Evolutionary conservation across 805 yeast genomes (phyloP), one percentile per base, ranked within the genome.

Genomic region (Saccharomycopsis sp.): DNA sequence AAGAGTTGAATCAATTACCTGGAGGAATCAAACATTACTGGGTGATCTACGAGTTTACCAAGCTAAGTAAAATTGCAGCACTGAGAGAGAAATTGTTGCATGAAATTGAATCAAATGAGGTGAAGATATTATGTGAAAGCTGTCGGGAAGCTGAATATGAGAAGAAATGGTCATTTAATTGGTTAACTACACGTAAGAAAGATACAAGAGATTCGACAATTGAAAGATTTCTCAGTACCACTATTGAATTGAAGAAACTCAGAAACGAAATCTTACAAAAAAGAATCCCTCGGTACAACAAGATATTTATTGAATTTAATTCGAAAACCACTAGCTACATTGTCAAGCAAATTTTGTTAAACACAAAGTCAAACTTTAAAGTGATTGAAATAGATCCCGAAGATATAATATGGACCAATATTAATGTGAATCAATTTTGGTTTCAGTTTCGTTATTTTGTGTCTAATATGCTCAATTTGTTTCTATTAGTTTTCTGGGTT

Each of bases 331-430:
- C 79, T 1, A 81, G 89, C 0, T 77, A 78, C 48, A 66, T 81
- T 24, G 79, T 85, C 0, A 75, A 74, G 41, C 87, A 85, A 54
- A 59, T 80, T 2, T 57, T 78, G 8, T 55, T 78, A 1, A 53
- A 59, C 11, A 67, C 71, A 45, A 72, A 72, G 2, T 60, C 56
- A 36, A 60, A 75, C 56, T 69, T 67, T 49, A 67, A 71, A 2
- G 47, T 75, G 27, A 58, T 74, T 22, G 81, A 77, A 14, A 70
- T 81, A 2, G 72, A 81, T 54, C 83, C 89, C 1, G 59, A 68
- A 6, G 94, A 85, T 54, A 66, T 88, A 1, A 61, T 81, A 1
- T 88, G 97, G 96, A 54, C 62, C 0, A 85, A 85, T 52, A 52
- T 85, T 4, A 56, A 63, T 3, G 53, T 65, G 11, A 61, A 59